Base-by-base conservation (phyloP, 2,329 filamentous ascomycete genomes). In the Arthroderma sp. region DNA sequence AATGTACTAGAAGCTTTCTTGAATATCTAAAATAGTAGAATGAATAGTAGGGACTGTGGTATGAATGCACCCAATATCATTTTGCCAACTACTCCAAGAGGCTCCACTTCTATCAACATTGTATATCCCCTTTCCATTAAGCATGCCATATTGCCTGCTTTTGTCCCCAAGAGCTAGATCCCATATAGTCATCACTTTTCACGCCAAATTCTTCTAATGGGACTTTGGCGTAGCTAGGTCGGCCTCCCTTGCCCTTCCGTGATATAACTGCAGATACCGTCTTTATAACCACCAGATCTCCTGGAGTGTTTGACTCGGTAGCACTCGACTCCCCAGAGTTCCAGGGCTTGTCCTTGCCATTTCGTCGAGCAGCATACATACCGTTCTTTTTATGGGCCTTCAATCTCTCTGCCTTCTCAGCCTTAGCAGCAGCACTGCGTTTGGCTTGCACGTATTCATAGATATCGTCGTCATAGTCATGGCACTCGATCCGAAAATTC, bases 401-500 rank as follows among this genome's bases (percentile, higher is more conserved):
- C 15, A 22, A 22, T 6, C 28, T 36, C 28, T 36, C 29, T 15
- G 29, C 30, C 41, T 15, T 31, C 22, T 45, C 28, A 4, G 36
- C 31, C 36, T 48, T 46, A n/a, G 31, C 29, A 28, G 32, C 31
- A 5, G 11, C 46, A 33, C 22, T 11, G 7, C 40, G 42, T 36
- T 44, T 49, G n/a, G 9, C 27, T 9, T 47, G 9, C 5, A 50
- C 30, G 32, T 52, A 52, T 7, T 43, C 39, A 15, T 47, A 47
- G 5, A 52, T 50, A 29, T 52, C 50, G 27, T 47, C 38, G 36
- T 50, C 48, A 29, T 52, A 50, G 34, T 48, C 44, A 15, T 32
- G 29, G 28, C 48, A 50, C 11, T 48, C 39, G 6, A 43, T 15
- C 11, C 45, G 41, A 30, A 52, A 49, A 30, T 43, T 45, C 46